These are phyloP conservation scores for Schizophyllum amplum DNA, from an alignment of 1,284 basidiomycete genomes.

Conservation along the genomic window DNA sequence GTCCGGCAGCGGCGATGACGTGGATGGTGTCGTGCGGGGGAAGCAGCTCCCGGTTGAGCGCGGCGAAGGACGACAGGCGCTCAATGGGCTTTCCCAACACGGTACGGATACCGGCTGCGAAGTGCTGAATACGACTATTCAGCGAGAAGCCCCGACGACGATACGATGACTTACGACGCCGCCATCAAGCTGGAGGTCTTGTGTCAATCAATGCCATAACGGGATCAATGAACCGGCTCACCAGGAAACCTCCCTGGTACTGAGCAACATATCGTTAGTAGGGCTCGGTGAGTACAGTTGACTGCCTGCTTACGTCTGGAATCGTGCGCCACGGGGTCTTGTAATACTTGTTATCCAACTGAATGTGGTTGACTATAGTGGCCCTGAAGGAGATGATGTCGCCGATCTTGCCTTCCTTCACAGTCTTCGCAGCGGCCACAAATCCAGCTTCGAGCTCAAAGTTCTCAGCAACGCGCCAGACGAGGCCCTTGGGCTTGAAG, in stretches of 20 bases:
- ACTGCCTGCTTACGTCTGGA: conserved; percentile 56
- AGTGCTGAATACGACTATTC: conserved; percentile 38
- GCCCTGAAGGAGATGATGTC: conserved; percentile 56
- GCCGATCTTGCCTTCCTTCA: conserved; percentile 54
- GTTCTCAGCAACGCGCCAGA: conserved; percentile 87
- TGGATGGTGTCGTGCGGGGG: conserved; percentile 72
- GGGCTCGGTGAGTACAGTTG: background rate
- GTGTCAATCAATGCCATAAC: conserved; percentile 1
- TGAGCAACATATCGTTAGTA: conserved; percentile 21
- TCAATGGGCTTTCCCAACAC: conserved; percentile 48
- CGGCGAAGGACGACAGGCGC: conserved; percentile 54
- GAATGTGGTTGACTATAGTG: conserved; percentile 46
- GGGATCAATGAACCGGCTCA: conserved; percentile 26
- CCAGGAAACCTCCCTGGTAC: conserved; percentile 79
- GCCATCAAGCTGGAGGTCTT: conserved; percentile 44
- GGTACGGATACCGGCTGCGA: conserved; percentile 49
- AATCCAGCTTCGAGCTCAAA: conserved; percentile 64
- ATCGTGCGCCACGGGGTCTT: conserved; percentile 77
- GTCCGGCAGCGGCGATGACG: conserved; percentile 39
- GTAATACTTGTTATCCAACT: conserved; percentile 64
- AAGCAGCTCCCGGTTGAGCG: conserved; percentile 62
- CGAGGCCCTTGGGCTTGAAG: conserved; percentile 61
- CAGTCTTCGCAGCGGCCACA: conserved; percentile 42
- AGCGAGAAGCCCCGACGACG: conserved; percentile 3
- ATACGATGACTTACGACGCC: conserved; percentile 44